Percentiles rank a stretch among this genome's conserved stretches.
Evolutionary conservation across 345 rosid genomes (phyloP).

Genomic region (Eucalyptus sideroxylon): DNA sequence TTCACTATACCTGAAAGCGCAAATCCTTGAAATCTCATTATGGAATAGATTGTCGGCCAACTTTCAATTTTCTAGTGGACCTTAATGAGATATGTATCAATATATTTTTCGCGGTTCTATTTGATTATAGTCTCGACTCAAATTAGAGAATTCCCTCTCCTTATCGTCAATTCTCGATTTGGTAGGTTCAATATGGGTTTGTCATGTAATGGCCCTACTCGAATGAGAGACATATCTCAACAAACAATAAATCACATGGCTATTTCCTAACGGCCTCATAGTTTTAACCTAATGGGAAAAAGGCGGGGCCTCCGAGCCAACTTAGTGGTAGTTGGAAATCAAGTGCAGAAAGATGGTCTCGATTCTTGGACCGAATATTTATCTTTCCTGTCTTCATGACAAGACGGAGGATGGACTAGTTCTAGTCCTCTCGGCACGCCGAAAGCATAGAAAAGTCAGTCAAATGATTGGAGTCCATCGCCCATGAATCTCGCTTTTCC

Average conservation of each 20-base stretch:
- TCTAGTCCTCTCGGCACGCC: background rate
- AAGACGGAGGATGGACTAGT: background rate
- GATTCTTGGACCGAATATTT: background rate
- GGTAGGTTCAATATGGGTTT: background rate
- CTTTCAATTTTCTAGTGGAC: background rate
- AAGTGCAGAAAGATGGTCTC: background rate
- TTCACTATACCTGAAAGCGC: fast-evolving
- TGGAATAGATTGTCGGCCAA: background rate
- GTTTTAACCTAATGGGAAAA: background rate
- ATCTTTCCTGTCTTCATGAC: background rate
- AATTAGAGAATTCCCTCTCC: background rate
- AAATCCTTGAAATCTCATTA: background rate
- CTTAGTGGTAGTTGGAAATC: background rate
- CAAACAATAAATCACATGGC: background rate
- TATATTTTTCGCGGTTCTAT: background rate
- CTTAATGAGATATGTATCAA: background rate
- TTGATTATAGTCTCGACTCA: background rate
- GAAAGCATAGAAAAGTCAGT: background rate
- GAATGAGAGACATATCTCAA: background rate
- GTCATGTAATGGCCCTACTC: background rate
- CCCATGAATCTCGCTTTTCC: background rate
- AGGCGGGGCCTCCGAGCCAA: background rate
- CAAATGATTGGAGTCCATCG: background rate
- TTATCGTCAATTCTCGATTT: background rate
- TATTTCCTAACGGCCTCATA: background rate